These are phyloP conservation scores for Fraxinus latifolia DNA, from an alignment of 305 asterid species.

Conservation along the genomic window DNA sequence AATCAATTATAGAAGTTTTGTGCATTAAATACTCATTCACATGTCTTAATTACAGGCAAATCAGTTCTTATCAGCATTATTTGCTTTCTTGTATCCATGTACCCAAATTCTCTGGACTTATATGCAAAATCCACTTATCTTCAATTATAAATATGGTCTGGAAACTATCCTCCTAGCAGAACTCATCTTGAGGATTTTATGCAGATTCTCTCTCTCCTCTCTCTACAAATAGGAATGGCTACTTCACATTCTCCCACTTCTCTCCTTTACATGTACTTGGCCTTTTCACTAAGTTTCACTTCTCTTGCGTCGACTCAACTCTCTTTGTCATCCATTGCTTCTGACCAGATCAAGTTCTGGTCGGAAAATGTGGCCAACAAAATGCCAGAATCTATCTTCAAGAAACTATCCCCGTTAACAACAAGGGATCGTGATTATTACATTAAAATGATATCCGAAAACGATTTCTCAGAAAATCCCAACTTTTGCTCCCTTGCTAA, in stretches of 20 bases:
- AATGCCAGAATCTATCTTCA: conserved; percentile 31
- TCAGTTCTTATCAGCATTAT: background rate
- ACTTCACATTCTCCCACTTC: background rate
- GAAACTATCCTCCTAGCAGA: background rate
- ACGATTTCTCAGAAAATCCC: conserved; percentile 7
- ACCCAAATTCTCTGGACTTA: background rate
- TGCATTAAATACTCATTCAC: too few relatives aligned
- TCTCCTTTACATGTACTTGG: background rate
- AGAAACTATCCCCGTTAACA: conserved; percentile 32
- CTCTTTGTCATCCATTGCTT: conserved; percentile 21
- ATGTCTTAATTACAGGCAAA: background rate
- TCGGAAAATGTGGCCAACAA: conserved; percentile 29
- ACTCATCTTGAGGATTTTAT: background rate
- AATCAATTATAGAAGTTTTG: too few relatives aligned
- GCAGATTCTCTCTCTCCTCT: background rate
- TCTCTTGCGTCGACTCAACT: background rate
- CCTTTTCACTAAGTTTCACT: background rate
- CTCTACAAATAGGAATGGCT: background rate
- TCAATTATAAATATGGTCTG: background rate
- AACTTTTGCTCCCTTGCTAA: conserved; percentile 33
- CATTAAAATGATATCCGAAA: conserved; percentile 14
- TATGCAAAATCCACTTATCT: background rate
- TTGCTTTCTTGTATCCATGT: background rate
- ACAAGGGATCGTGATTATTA: conserved; percentile 14
- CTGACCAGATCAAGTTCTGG: conserved; percentile 34